These are phyloP conservation scores for Syzygium syzygioides DNA, from an alignment of 441 rosid genomes.

Conservation along the genomic window DNA sequence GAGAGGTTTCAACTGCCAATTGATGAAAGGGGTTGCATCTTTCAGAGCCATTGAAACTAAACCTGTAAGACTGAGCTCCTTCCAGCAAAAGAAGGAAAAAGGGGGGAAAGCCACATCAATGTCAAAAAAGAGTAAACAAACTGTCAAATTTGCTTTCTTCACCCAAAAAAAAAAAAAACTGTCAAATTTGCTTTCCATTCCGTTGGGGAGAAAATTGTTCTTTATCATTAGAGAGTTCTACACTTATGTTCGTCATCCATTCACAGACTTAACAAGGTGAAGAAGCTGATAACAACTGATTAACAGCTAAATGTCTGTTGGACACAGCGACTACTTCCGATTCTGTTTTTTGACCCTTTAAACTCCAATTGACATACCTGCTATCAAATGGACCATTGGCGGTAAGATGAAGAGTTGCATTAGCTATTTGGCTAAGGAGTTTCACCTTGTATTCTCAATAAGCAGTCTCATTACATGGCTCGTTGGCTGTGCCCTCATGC, in stretches of 20 bases:
- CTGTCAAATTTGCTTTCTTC: neutral
- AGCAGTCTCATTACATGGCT: constrained; percentile 22
- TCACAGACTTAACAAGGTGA: neutral
- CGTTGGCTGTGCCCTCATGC: constrained; percentile 18
- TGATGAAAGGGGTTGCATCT: constrained; percentile 30
- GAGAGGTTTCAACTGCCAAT: constrained; percentile 45
- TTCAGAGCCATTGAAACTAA: constrained; percentile 31
- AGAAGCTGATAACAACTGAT: neutral
- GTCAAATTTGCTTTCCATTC: neutral
- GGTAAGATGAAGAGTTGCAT: neutral
- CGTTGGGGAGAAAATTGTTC: neutral
- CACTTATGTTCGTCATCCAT: neutral
- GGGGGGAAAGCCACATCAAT: neutral
- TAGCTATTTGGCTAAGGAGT: neutral
- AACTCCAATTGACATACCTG: neutral
- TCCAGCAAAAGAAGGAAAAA: constrained; percentile 36
- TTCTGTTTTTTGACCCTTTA: neutral
- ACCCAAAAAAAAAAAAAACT: too few species aligned
- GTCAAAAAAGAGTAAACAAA: neutral
- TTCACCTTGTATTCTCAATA: constrained; percentile 79
- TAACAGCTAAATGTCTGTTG: neutral
- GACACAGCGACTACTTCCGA: neutral
- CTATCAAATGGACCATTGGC: neutral
- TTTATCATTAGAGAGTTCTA: neutral
- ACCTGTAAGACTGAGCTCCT: constrained; percentile 42